A percentile compares a stretch with the other conserved stretches of the same genome.
phyloP scores from a whole-genome alignment of 805 yeast genomes.

The Ogataea paraovalis region DNA sequence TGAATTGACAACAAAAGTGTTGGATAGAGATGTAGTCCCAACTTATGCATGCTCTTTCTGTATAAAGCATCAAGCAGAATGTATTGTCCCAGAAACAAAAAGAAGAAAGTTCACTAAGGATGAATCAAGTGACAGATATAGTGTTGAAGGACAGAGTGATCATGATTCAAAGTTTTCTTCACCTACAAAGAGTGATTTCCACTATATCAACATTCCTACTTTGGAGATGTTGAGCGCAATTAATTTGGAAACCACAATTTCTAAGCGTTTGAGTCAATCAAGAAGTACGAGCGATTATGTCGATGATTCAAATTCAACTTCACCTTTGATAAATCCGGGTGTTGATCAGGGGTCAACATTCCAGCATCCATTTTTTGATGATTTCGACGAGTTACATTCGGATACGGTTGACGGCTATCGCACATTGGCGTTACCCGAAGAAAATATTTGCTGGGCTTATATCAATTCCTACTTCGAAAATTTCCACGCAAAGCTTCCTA shows the following conservation, averaged over 20 bases:
- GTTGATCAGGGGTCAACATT: neutral
- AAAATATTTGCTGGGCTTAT: constrained; percentile 53
- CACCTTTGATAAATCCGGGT: neutral
- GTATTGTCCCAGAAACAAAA: constrained; percentile 6
- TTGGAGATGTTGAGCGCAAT: neutral
- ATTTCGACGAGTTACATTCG: neutral
- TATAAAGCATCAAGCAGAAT: constrained; percentile 2
- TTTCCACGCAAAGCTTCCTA: constrained; percentile 65
- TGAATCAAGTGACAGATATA: neutral
- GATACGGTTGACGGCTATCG: neutral
- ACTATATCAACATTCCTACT: neutral
- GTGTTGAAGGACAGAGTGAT: neutral
- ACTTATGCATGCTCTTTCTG: constrained; percentile 5
- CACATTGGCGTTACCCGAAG: constrained; percentile 52
- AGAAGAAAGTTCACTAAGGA: neutral
- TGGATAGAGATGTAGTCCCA: constrained; percentile 1
- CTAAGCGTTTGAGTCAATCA: neutral
- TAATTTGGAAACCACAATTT: neutral
- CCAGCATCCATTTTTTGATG: neutral
- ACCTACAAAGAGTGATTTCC: neutral
- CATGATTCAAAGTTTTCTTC: neutral
- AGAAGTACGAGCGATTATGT: neutral
- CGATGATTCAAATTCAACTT: neutral
- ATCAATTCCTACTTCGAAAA: constrained; percentile 55
- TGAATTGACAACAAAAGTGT: constrained; percentile 1